A percentile compares a stretch with the other conserved stretches of the same genome.
phyloP scores from a whole-genome alignment of 164 flowering plant genomes.

The Liriodendron chinense region DNA sequence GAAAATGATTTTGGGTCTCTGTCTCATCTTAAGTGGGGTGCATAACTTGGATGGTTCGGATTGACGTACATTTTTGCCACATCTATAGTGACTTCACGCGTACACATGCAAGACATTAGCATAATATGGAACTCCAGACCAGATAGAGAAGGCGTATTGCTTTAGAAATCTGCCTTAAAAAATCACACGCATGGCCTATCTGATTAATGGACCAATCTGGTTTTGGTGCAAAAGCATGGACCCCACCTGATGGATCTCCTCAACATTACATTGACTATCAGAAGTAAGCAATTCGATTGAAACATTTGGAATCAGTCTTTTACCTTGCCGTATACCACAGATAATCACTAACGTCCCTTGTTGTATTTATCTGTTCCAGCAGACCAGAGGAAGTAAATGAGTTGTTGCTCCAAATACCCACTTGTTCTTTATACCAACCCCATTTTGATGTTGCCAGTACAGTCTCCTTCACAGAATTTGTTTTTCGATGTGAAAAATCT shows the following conservation, averaged over 20 bases:
- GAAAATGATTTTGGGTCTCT: too few relatives aligned
- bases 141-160: too few relatives aligned
- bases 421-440: constrained; percentile 47
- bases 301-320: not conserved
- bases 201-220: too few relatives aligned
- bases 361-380: constrained; percentile 64
- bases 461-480: constrained; percentile 12
- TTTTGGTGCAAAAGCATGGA: too few relatives aligned
- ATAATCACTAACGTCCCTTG: constrained; percentile 59
- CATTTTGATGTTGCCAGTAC: constrained; percentile 26
- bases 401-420: constrained; percentile 33
- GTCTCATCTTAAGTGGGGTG: too few relatives aligned
- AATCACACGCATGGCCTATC: too few relatives aligned
- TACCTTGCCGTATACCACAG: constrained; percentile 65
- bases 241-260: too few relatives aligned
- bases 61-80: too few relatives aligned
- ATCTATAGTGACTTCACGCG: too few relatives aligned
- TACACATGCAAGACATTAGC: not conserved
- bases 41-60: too few relatives aligned
- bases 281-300: not conserved
- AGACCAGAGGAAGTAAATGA: constrained; percentile 39
- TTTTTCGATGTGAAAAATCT: constrained; percentile 16
- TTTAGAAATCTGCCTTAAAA: too few relatives aligned
- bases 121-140: not conserved
- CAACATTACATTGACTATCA: not conserved